Evolutionary conservation across 805 yeast genomes (phyloP).

Genomic region (Pichia manshurica): DNA sequence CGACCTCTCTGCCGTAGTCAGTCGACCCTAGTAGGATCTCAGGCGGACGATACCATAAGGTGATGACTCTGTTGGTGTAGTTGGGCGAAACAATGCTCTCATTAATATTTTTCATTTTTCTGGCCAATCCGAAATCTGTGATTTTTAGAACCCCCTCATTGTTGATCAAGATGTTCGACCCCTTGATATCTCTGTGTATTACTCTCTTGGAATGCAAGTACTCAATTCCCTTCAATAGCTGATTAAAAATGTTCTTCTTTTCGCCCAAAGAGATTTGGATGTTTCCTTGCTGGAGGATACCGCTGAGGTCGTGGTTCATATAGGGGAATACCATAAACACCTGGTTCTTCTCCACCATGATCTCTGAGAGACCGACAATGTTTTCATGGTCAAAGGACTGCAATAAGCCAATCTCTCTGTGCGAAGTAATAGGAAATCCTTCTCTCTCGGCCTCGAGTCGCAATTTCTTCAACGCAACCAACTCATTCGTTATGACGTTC

Average conservation of each 20-base stretch:
- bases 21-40: slow-evolving; percentile 88
- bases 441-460: slow-evolving; percentile 85
- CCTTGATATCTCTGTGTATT: slow-evolving; percentile 77
- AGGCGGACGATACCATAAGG: slow-evolving; percentile 97
- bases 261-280: slow-evolving; percentile 57
- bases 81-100: slow-evolving; percentile 54
- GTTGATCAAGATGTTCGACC: slow-evolving; percentile 68
- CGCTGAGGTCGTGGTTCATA: slow-evolving; percentile 89
- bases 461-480: slow-evolving; percentile 82
- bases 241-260: slow-evolving; percentile 60
- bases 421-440: slow-evolving; percentile 94
- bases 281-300: slow-evolving; percentile 72
- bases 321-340: slow-evolving; percentile 91
- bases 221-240: slow-evolving; percentile 59
- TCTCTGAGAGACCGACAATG: slow-evolving; percentile 76
- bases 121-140: slow-evolving; percentile 79
- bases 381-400: slow-evolving; percentile 80
- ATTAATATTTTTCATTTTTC: slow-evolving; percentile 57
- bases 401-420: slow-evolving; percentile 80
- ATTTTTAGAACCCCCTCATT: slow-evolving; percentile 58
- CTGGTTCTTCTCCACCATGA: slow-evolving; percentile 74
- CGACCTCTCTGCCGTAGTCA: slow-evolving; percentile 83
- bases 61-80: slow-evolving; percentile 91
- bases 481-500: slow-evolving; percentile 58
- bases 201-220: slow-evolving; percentile 65